A percentile compares a stretch with the other conserved stretches of the same genome.
Conservation (phyloP, 2,329 filamentous ascomycete species). For the Penicillium rolfsii region DNA sequence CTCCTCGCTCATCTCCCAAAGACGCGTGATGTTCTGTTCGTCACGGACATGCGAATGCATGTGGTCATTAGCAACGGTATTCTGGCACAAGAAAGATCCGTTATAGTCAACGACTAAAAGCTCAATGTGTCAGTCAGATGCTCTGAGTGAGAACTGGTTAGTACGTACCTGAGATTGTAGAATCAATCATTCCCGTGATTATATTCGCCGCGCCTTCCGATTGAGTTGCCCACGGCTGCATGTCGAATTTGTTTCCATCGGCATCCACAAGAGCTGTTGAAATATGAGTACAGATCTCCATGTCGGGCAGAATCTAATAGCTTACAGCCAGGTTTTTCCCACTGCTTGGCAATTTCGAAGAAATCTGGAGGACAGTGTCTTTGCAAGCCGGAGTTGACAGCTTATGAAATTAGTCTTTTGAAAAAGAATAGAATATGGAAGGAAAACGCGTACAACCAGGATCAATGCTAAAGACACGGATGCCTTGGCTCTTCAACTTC, state of each 20-base stretch:
- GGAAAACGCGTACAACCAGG: conserved; percentile 39
- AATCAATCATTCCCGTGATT: conserved; percentile 31
- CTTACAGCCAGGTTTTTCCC: conserved; percentile 17
- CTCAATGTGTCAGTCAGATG: background rate
- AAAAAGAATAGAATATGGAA: background rate
- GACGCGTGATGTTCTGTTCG: conserved; percentile 28
- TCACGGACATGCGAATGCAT: conserved; percentile 31
- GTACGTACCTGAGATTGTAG: conserved; percentile 26
- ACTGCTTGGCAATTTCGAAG: conserved; percentile 9
- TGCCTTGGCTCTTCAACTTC: conserved; percentile 35
- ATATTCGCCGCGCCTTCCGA: conserved; percentile 30
- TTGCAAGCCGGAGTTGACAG: conserved; percentile 19
- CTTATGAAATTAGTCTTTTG: conserved; percentile 8
- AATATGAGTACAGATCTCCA: background rate
- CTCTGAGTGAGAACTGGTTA: too few species aligned
- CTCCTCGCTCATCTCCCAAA: conserved; percentile 39
- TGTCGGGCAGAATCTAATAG: background rate
- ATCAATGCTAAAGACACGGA: conserved; percentile 49
- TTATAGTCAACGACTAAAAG: background rate
- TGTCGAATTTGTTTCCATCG: conserved; percentile 22
- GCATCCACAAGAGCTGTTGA: conserved; percentile 14
- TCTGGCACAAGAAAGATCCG: conserved; percentile 25
- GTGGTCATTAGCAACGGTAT: conserved; percentile 28
- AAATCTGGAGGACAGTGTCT: conserved; percentile 18
- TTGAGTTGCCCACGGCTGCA: conserved; percentile 22